Base-by-base conservation (phyloP, 1,284 basidiomycete species). In the Boletus albobrunnescens region DNA sequence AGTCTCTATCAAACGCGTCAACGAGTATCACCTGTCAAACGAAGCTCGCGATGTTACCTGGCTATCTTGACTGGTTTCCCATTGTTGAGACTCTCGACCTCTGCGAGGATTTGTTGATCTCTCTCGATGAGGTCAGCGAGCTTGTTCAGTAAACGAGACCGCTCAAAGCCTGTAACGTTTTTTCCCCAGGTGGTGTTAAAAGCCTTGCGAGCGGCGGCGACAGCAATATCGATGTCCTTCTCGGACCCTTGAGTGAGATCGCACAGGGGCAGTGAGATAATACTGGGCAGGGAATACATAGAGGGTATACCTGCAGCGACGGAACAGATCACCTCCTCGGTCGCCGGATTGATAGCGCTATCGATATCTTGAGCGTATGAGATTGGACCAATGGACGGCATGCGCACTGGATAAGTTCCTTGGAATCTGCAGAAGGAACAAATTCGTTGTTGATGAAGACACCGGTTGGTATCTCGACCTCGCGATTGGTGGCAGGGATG, bases 401-500 rank as follows among this genome's bases (percentile, higher is more conserved):
- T 37, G 32, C 71, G 56, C 54, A 85, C 85, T 76, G 61, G 59
- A 86, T 77, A 41, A 70, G 65, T 46, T 84, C 81, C 19, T 71
- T 63, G 27, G 78, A 81, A 56, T 86, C 82, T 20, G 75, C 72
- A 10, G 82, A 87, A 12, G 77, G 64, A 24, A 91, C 86, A 56
- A 91, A 94, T 61, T 90, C 75, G 67, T 92, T 91, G 74, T 91
- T 84, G 68, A 96, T 95, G 75, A 94, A 95, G 35, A 95, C 78
- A 27, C 91, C 91, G 4, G 88, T 91, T 14, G 82, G 83, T 27
- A 91, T 73, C 26, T 72, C 71, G 47, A 91, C 70, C 58, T 72
- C 71, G 63, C 77, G 80, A 51, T 76, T 64, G 11, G 70, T 61
- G 33, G 63, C 54, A n/a, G 70, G 64, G 45, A 79, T 55, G 39